Percentiles rank a stretch among this genome's conserved stretches.
These are phyloP conservation scores for Moesziomyces parantarcticus DNA, from an alignment of 1,284 basidiomycete genomes.

Conservation along the genomic window DNA sequence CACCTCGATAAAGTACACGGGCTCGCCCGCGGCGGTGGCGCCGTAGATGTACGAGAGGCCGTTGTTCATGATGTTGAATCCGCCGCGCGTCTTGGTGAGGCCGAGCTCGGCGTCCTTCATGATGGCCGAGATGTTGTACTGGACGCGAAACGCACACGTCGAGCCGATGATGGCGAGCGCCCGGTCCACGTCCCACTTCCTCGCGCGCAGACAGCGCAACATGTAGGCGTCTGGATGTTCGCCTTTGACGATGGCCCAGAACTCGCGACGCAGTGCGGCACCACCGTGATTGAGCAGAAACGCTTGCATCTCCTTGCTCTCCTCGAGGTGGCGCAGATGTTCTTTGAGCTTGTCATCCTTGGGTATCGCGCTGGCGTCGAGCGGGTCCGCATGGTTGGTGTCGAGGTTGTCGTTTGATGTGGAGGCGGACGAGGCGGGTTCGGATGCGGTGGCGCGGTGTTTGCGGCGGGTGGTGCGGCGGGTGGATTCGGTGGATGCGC, in stretches of 20 bases:
- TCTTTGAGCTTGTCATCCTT: conserved; percentile 61
- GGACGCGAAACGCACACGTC: conserved; percentile 46
- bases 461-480: conserved; percentile 20
- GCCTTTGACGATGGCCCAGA: conserved; percentile 63
- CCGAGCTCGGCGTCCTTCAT: conserved; percentile 53
- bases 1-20: conserved; percentile 63
- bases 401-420: conserved; percentile 19
- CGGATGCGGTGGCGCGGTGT: conserved; percentile 22
- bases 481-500: conserved; percentile 24
- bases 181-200: conserved; percentile 62
- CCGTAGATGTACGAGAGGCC: conserved; percentile 59
- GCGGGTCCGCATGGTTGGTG: conserved; percentile 1
- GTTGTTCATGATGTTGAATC: conserved; percentile 58
- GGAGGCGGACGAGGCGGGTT: conserved; percentile 30
- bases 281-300: conserved; percentile 60
- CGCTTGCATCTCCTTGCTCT: conserved; percentile 61
- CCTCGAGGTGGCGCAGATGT: conserved; percentile 56
- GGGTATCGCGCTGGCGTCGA: conserved; percentile 22
- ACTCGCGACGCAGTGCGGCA: conserved; percentile 50
- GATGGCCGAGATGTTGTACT: conserved; percentile 53
- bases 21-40: conserved; percentile 53
- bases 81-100: conserved; percentile 51
- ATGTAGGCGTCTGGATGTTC: conserved; percentile 65
- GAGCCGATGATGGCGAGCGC: conserved; percentile 59
- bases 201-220: conserved; percentile 68